phyloP scores from a whole-genome alignment of 2,329 filamentous ascomycete genomes.

The Ophiostoma ulmi region DNA sequence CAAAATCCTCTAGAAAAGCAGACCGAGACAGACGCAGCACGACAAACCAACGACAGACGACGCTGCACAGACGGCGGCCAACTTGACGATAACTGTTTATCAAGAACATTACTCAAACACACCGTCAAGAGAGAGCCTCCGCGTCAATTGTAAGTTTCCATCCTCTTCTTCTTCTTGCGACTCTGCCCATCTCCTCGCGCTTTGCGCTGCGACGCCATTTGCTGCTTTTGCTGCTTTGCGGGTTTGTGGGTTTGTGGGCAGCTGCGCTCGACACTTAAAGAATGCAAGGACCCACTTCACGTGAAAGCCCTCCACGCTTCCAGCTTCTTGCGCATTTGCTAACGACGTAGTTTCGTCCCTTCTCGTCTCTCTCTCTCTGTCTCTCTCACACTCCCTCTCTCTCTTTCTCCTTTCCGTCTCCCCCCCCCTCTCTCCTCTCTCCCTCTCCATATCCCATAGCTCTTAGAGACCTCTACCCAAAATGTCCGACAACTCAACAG shows the following conservation, averaged over 20 bases:
- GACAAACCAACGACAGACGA: neutral
- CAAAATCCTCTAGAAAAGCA: neutral
- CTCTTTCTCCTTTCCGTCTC: neutral
- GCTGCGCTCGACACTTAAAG: neutral
- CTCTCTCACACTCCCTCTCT: neutral
- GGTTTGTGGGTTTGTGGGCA: no score
- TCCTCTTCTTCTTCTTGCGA: neutral
- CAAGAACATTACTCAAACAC: neutral
- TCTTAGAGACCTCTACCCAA: neutral
- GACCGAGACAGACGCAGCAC: neutral
- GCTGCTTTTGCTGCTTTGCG: neutral
- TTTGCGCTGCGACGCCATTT: constrained; percentile 6
- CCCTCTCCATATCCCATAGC: neutral
- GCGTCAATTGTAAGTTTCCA: neutral
- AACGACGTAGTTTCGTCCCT: neutral
- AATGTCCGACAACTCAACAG: constrained; percentile 19
- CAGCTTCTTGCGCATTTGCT: neutral
- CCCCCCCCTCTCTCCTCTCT: neutral
- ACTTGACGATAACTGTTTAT: neutral
- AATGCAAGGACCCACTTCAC: constrained; percentile 14
- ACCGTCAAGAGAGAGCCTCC: neutral
- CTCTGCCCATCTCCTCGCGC: neutral
- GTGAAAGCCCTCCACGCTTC: constrained; percentile 10
- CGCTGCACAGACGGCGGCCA: neutral
- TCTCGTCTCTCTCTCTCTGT: neutral